Evolutionary conservation across 139 green algal species (phyloP).

Genomic region (Chlorella vulgaris): DNA sequence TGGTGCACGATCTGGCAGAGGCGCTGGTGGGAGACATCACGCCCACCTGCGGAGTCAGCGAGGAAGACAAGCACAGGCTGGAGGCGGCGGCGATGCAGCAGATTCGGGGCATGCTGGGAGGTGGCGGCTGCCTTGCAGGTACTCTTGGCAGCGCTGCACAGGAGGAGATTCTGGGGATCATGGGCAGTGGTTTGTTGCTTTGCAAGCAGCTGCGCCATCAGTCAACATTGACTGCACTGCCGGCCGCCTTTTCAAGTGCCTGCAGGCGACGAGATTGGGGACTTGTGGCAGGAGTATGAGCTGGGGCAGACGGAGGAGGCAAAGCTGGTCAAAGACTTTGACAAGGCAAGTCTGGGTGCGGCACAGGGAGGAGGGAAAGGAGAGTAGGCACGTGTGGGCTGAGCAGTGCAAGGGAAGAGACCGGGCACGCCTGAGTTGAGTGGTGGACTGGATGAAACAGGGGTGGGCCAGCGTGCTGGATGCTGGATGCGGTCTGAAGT

Average conservation of each 20-base stretch:
- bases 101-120: conserved; percentile 79
- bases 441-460: no score
- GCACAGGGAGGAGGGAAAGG: no score
- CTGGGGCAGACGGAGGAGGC: conserved; percentile 74
- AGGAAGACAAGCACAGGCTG: conserved; percentile 80
- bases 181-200: no score
- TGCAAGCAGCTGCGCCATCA: no score
- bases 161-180: no score
- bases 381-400: no score
- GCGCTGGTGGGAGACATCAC: conserved; percentile 95
- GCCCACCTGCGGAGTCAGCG: conserved; percentile 68
- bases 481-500: no score
- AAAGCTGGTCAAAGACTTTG: conserved; percentile 94
- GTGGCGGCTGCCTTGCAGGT: not conserved
- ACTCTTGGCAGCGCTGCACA: no score
- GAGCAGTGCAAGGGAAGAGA: not conserved
- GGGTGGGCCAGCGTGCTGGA: no score
- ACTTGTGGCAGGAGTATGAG: conserved; percentile 94
- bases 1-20: conserved; percentile 95
- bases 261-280: conserved; percentile 69
- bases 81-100: conserved; percentile 77
- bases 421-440: not conserved
- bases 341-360: conserved; percentile 71
- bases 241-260: no score
- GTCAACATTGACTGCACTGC: no score